Percentiles rank a stretch among this genome's conserved stretches.
Conservation (phyloP, 208 protist genomes). For the Leishmania lainsoni region DNA sequence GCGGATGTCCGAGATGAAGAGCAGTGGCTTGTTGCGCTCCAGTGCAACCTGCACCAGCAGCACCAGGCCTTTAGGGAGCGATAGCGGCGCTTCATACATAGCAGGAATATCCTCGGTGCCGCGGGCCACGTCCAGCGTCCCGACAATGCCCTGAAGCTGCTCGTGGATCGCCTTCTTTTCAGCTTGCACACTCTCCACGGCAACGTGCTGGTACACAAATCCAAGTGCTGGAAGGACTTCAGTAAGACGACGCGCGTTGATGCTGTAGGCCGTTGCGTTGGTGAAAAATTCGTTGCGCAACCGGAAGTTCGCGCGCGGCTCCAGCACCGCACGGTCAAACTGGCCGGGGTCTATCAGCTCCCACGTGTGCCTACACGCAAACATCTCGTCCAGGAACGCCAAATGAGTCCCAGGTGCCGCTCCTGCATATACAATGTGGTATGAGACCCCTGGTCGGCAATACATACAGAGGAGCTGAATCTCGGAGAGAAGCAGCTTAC, state of each 20-base stretch:
- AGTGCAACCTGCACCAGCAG: slow-evolving; percentile 70
- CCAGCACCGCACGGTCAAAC: slow-evolving; percentile 80
- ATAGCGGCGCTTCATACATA: slow-evolving; percentile 81
- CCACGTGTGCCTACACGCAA: slow-evolving; percentile 87
- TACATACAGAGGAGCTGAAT: slow-evolving; percentile 94
- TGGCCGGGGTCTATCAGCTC: slow-evolving; percentile 94
- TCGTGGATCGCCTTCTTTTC: slow-evolving; percentile 67
- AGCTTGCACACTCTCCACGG: slow-evolving; percentile 37
- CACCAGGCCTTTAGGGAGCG: slow-evolving; percentile 68
- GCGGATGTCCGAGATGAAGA: slow-evolving; percentile 96
- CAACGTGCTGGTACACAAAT: slow-evolving; percentile 56
- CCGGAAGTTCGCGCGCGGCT: slow-evolving; percentile 64
- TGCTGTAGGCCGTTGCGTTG: slow-evolving; percentile 91
- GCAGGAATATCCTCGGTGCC: slow-evolving; percentile 87
- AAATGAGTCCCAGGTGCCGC: slow-evolving; percentile 95
- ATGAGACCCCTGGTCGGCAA: slow-evolving; percentile 62
- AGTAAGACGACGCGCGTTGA: slow-evolving; percentile 77
- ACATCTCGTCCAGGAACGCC: slow-evolving; percentile 88
- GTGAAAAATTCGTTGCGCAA: slow-evolving; percentile 96
- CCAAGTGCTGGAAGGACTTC: slow-evolving; percentile 65
- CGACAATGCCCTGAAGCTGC: slow-evolving; percentile 70
- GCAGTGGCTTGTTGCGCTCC: slow-evolving; percentile 80
- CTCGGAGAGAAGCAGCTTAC: slow-evolving; percentile 95
- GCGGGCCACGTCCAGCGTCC: slow-evolving; percentile 84
- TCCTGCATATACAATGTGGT: slow-evolving; percentile 95